A percentile compares a stretch with the other conserved stretches of the same genome.
phyloP scores from a whole-genome alignment of 2,329 filamentous ascomycete species.

The Basipetospora chlamydospora region DNA sequence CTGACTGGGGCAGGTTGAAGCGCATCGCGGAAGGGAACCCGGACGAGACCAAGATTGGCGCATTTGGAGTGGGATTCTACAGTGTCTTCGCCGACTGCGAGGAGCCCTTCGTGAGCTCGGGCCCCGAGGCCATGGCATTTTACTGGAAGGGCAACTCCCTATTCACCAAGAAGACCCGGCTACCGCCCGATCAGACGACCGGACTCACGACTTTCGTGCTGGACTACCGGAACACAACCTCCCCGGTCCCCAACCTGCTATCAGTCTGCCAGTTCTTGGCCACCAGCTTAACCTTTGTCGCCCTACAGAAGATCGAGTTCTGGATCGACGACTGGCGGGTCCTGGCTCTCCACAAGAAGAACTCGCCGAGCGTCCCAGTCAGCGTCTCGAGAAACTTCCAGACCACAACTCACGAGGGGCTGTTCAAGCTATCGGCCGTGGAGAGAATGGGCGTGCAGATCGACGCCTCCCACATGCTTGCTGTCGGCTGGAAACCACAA shows the following conservation, averaged over 20 bases:
- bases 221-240: conserved; percentile 81
- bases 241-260: conserved; percentile 71
- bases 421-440: conserved; percentile 77
- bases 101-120: conserved; percentile 91
- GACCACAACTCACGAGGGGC: conserved; percentile 66
- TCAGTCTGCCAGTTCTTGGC: conserved; percentile 85
- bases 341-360: conserved; percentile 67
- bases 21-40: conserved; percentile 98
- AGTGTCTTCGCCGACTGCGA: conserved; percentile 97
- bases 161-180: conserved; percentile 72
- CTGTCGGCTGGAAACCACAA: conserved; percentile 67
- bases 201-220: conserved; percentile 82
- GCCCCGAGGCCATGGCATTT: conserved; percentile 87
- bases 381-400: conserved; percentile 66
- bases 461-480: conserved; percentile 77
- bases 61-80: conserved; percentile 97
- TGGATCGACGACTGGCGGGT: conserved; percentile 81
- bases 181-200: conserved; percentile 52
- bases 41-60: conserved; percentile 97
- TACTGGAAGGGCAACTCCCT: conserved; percentile 99
- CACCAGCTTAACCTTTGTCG: conserved; percentile 91
- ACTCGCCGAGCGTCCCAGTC: conserved; percentile 60
- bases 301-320: conserved; percentile 73
- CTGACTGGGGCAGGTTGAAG: conserved; percentile 88
- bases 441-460: conserved; percentile 83